Percentiles rank a stretch among this genome's conserved stretches.
These are phyloP conservation scores for Colletotrichum noveboracense DNA, from an alignment of 2,329 filamentous ascomycete species.

Conservation along the genomic window DNA sequence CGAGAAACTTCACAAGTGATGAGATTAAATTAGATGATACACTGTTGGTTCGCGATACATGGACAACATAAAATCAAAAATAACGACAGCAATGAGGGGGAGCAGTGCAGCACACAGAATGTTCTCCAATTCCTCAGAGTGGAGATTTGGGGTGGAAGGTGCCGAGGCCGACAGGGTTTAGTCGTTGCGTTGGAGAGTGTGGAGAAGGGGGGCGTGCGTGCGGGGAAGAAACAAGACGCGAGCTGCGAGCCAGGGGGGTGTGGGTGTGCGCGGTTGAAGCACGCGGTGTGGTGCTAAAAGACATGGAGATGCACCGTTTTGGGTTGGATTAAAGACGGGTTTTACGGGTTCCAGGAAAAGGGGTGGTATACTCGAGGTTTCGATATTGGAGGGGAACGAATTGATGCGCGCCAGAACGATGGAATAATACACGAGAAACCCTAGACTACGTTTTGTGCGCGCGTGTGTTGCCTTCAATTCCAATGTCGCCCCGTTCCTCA, in stretches of 20 bases:
- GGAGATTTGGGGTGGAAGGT: conserved; percentile 10
- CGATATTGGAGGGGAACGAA: neutral
- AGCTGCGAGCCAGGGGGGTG: neutral
- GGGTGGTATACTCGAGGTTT: neutral
- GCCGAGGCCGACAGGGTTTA: conserved; percentile 8
- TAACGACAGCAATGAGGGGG: neutral
- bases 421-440: neutral
- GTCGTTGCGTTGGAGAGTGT: conserved; percentile 13
- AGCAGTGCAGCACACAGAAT: neutral
- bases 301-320: neutral
- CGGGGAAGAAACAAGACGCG: conserved; percentile 1
- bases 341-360: neutral
- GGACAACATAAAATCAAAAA: neutral
- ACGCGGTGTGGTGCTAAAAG: neutral
- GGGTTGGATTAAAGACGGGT: neutral
- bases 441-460: neutral
- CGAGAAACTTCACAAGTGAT: neutral
- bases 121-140: neutral
- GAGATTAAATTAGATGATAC: neutral
- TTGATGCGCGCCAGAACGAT: neutral
- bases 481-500: neutral
- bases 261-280: neutral
- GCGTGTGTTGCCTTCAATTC: neutral
- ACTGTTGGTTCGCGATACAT: neutral
- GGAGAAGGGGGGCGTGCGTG: conserved; percentile 7